Base-by-base conservation (phyloP, 345 rosid genomes). In the Acer yangbiense region DNA sequence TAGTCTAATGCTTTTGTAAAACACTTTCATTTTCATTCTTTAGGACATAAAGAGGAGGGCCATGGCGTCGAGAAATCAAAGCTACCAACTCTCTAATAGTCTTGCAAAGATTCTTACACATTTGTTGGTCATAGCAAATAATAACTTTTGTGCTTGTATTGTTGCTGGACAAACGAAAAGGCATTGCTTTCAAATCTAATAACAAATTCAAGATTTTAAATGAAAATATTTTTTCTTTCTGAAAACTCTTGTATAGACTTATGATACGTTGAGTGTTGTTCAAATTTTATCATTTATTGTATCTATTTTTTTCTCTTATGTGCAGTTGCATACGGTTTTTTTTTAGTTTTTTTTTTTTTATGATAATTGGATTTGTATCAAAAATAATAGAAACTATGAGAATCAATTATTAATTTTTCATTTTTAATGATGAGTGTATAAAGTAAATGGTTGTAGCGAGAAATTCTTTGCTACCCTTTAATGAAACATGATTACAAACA, bases 301-400 rank as follows among this genome's bases (percentile, higher is more conserved):
- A 20, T 29, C 16, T 12, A 35, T 72, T 25, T 54, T 5, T 13
- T 52, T 14, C 18, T 70, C 44, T 27, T 29, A 20, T 63, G 79
- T 82, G 52, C 90, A 88, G 87, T 69, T 85, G 69, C 93, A 90
- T 81, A n/a, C n/a, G n/a, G n/a, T n/a, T n/a, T n/a, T n/a, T n/a
- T n/a, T n/a, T n/a, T n/a, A n/a, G n/a, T n/a, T n/a, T n/a, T n/a
- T n/a, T n/a, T n/a, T n/a, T n/a, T n/a, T n/a, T n/a, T n/a, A n/a
- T n/a, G n/a, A n/a, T n/a, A n/a, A n/a, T n/a, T n/a, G n/a, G n/a
- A n/a, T n/a, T n/a, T n/a, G n/a, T n/a, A n/a, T n/a, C n/a, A n/a
- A n/a, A n/a, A n/a, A 27, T 27, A 27, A 27, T 27, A 27, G 29
- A 27, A 27, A 2, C 2, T 27, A 2, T 27, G 29, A 27, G 29